A percentile compares a stretch with the other conserved stretches of the same genome.
Evolutionary conservation across 208 protist genomes (phyloP).

Genomic region (Leishmania martiniquensis): DNA sequence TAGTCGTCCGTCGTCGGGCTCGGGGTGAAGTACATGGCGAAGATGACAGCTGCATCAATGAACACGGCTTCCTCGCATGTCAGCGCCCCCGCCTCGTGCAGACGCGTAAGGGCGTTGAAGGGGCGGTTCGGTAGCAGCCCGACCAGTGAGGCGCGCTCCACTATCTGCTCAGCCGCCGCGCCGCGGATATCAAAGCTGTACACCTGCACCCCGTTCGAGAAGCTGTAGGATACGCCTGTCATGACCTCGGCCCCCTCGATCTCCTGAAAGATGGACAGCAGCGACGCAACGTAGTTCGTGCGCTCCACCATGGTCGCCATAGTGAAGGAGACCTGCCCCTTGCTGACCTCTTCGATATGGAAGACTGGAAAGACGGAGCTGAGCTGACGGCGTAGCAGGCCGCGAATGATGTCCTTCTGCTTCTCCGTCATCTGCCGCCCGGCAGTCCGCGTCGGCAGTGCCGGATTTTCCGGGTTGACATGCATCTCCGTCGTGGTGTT

Average conservation of each 20-base stretch:
- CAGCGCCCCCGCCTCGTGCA: slow-evolving; percentile 68
- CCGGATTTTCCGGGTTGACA: slow-evolving; percentile 46
- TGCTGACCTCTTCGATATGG: slow-evolving; percentile 28
- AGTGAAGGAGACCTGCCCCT: slow-evolving; percentile 54
- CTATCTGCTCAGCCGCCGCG: slow-evolving; percentile 39
- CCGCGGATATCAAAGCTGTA: slow-evolving; percentile 75
- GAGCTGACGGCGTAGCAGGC: slow-evolving; percentile 61
- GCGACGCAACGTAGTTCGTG: slow-evolving; percentile 67
- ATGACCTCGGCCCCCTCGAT: slow-evolving; percentile 55
- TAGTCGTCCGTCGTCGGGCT: slow-evolving; percentile 84
- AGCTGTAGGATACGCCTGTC: slow-evolving; percentile 63
- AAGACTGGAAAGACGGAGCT: slow-evolving; percentile 68
- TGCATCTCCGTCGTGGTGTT: slow-evolving; percentile 29
- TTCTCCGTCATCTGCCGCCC: slow-evolving; percentile 38
- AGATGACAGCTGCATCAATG: slow-evolving; percentile 72
- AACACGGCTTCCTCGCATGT: slow-evolving; percentile 74
- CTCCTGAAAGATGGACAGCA: slow-evolving; percentile 73
- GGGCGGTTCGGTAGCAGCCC: slow-evolving; percentile 74
- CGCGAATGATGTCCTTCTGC: slow-evolving; percentile 61
- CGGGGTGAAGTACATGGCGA: slow-evolving; percentile 92
- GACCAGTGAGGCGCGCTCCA: slow-evolving; percentile 63
- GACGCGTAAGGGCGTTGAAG: slow-evolving; percentile 60
- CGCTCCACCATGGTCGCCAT: slow-evolving; percentile 70
- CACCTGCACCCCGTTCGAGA: slow-evolving; percentile 78
- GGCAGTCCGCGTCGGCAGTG: slow-evolving; percentile 37